These are phyloP conservation scores for Xylaria bambusicola DNA, from an alignment of 495 filamentous ascomycete species.

Conservation along the genomic window DNA sequence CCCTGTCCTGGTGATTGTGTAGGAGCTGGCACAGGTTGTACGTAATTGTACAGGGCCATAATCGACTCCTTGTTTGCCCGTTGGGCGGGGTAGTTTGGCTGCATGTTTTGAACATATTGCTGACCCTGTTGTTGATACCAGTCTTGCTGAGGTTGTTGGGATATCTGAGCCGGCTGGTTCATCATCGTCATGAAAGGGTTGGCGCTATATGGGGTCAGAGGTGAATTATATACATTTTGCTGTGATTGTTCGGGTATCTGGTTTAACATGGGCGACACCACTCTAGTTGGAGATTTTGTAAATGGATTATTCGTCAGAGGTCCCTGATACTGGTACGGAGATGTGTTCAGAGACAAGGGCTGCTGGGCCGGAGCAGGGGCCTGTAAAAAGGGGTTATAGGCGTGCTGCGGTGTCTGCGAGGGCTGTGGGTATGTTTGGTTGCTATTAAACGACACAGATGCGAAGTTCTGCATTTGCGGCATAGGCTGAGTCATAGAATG, in stretches of 20 bases:
- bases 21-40: conserved; percentile 64
- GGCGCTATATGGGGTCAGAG: conserved; percentile 39
- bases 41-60: conserved; percentile 80
- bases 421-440: conserved; percentile 51
- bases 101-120: conserved; percentile 32
- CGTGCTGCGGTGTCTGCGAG: conserved; percentile 36
- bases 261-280: conserved; percentile 45
- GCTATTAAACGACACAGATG: conserved; percentile 44
- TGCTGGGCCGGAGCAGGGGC: conserved; percentile 32
- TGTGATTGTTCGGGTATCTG: conserved; percentile 56
- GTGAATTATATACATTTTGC: conserved; percentile 48
- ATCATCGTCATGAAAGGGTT: conserved; percentile 57
- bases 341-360: conserved; percentile 44
- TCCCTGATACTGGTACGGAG: conserved; percentile 28
- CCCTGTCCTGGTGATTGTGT: conserved; percentile 26
- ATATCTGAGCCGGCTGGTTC: conserved; percentile 37
- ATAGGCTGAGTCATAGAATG: conserved; percentile 63
- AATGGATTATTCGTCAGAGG: conserved; percentile 46
- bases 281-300: conserved; percentile 47
- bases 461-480: conserved; percentile 54
- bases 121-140: conserved; percentile 43
- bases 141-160: conserved; percentile 37
- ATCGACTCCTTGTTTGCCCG: conserved; percentile 77
- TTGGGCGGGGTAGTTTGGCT: conserved; percentile 33
- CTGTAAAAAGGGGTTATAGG: conserved; percentile 71